phyloP scores from a whole-genome alignment of 2,329 filamentous ascomycete species.

The Cladophialophora immunda region DNA sequence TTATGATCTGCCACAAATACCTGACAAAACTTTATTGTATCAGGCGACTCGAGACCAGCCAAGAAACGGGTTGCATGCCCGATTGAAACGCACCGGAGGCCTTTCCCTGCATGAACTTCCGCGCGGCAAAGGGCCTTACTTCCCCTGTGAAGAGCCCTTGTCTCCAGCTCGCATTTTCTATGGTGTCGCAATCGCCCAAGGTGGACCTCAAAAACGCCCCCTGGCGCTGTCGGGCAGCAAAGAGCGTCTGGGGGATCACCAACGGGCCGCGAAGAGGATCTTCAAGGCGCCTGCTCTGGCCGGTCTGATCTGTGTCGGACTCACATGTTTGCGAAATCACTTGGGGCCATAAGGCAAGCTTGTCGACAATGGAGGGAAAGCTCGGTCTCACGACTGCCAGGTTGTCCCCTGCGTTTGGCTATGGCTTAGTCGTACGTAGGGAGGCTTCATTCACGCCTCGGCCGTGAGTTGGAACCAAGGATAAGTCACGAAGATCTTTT shows the following conservation, averaged over 20 bases:
- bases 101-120: neutral
- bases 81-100: neutral
- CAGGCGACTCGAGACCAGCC: no score
- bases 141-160: no score
- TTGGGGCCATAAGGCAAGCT: neutral
- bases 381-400: neutral
- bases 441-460: no score
- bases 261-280: neutral
- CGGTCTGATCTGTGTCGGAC: neutral
- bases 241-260: neutral
- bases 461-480: neutral
- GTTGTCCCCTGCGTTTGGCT: neutral
- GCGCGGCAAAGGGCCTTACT: neutral
- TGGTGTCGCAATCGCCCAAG: neutral
- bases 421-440: neutral
- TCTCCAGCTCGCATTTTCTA: no score
- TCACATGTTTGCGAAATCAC: neutral
- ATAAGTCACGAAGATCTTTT: no score
- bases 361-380: neutral
- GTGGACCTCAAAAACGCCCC: neutral
- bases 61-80: neutral
- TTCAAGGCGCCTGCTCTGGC: neutral
- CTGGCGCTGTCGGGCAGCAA: neutral
- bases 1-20: no score
- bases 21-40: no score